A percentile compares a stretch with the other conserved stretches of the same genome.
Evolutionary conservation across 2,329 filamentous ascomycete species (phyloP).

Genomic region (Fusarium multiceps): DNA sequence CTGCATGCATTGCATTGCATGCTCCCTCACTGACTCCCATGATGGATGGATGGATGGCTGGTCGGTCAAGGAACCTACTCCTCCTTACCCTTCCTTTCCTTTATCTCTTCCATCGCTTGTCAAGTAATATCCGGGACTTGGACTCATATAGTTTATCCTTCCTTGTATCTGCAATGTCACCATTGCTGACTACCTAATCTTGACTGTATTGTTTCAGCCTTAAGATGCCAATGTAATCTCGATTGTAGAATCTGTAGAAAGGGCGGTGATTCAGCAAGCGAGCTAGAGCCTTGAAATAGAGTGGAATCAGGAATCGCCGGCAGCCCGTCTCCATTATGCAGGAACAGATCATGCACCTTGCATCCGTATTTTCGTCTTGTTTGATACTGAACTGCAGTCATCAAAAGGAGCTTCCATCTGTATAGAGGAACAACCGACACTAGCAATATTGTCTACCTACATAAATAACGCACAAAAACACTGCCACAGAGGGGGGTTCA

Average conservation of each 20-base stretch:
- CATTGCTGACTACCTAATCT: slow-evolving; percentile 1
- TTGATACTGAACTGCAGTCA: background rate
- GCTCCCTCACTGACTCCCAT: slow-evolving; percentile 3
- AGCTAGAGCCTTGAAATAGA: background rate
- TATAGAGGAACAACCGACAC: background rate
- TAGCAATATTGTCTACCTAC: background rate
- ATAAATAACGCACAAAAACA: background rate
- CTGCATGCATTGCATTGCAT: background rate
- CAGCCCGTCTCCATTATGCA: slow-evolving; percentile 24
- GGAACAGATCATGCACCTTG: slow-evolving; percentile 27
- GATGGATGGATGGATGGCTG: background rate
- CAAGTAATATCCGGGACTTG: background rate
- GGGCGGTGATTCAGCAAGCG: slow-evolving; percentile 8
- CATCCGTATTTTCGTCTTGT: slow-evolving; percentile 1
- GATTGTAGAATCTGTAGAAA: slow-evolving; percentile 22
- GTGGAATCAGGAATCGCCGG: background rate
- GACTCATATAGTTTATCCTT: background rate
- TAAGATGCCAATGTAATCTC: slow-evolving; percentile 23
- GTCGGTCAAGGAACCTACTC: slow-evolving; percentile 10
- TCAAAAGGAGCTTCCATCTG: background rate
- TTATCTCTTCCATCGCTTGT: slow-evolving; percentile 1
- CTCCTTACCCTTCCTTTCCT: slow-evolving; percentile 2
- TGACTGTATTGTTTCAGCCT: slow-evolving; percentile 35
- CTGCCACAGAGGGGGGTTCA: background rate
- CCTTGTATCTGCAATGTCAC: background rate